Evolutionary conservation across 495 filamentous ascomycete genomes (phyloP).

Genomic region (Penicillium pancosmium): DNA sequence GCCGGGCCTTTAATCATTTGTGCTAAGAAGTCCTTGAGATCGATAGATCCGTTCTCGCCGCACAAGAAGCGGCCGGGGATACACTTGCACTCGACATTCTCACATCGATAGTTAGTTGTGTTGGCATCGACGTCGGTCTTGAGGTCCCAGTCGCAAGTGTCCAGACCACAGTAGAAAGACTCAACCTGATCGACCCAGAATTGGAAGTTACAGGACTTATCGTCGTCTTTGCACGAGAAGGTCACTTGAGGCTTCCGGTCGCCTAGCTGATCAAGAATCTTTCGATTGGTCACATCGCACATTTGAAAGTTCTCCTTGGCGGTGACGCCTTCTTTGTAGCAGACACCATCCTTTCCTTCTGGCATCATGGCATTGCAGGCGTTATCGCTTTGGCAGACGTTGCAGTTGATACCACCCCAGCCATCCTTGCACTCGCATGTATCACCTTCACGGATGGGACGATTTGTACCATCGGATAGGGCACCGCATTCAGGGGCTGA

Average conservation of each 20-base stretch:
- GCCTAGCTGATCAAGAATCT: constrained; percentile 86
- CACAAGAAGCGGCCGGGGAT: constrained; percentile 92
- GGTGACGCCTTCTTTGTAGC: constrained; percentile 86
- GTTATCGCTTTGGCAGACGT: constrained; percentile 82
- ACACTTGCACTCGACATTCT: constrained; percentile 83
- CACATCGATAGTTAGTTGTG: constrained; percentile 79
- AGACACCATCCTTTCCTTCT: constrained; percentile 74
- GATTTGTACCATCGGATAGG: constrained; percentile 75
- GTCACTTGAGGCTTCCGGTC: constrained; percentile 87
- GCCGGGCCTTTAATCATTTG: constrained; percentile 84
- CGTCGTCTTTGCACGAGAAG: constrained; percentile 81
- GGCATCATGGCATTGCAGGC: constrained; percentile 88
- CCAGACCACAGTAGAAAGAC: constrained; percentile 93
- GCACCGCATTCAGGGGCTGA: constrained; percentile 85
- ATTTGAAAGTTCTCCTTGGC: constrained; percentile 96
- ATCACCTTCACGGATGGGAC: constrained; percentile 66
- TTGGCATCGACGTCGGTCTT: constrained; percentile 73
- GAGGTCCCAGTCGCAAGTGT: constrained; percentile 73
- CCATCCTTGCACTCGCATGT: constrained; percentile 88
- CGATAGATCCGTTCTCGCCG: constrained; percentile 85
- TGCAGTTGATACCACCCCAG: constrained; percentile 99
- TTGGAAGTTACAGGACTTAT: constrained; percentile 85
- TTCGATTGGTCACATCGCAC: constrained; percentile 94
- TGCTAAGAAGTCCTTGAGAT: constrained; percentile 85
- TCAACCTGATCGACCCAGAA: constrained; percentile 95